Evolutionary conservation across 192 early-diverging fungal genomes (phyloP).

Genomic region (Paraglomus occultum): DNA sequence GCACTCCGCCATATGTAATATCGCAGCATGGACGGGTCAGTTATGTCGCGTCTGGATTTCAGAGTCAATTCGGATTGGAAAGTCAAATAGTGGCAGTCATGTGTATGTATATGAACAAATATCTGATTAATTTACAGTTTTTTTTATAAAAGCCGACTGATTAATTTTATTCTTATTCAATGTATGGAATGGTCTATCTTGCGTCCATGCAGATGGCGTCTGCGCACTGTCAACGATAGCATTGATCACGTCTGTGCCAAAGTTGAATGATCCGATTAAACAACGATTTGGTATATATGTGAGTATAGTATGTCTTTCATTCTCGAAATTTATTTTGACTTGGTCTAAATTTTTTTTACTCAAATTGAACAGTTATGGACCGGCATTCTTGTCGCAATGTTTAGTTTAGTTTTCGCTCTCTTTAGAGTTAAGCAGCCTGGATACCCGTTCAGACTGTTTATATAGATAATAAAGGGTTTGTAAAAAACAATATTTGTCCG

Average conservation of each 20-base stretch:
- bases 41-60: conserved; percentile 65
- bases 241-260: conserved; percentile 52
- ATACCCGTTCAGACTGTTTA: conserved; percentile 66
- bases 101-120: conserved; percentile 50
- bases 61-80: conserved; percentile 68
- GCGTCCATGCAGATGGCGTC: conserved; percentile 52
- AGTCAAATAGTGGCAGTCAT: conserved; percentile 68
- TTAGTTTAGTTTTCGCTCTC: conserved; percentile 59
- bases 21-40: conserved; percentile 50
- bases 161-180: background rate
- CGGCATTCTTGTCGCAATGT: conserved; percentile 63
- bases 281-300: conserved; percentile 59
- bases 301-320: conserved; percentile 2
- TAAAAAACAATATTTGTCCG: no score
- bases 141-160: background rate
- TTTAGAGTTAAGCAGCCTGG: conserved; percentile 70
- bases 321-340: background rate
- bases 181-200: conserved; percentile 8
- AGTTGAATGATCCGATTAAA: conserved; percentile 47
- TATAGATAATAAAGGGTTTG: conserved; percentile 27
- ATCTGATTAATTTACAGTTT: background rate
- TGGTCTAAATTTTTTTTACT: background rate
- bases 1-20: conserved; percentile 64
- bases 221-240: conserved; percentile 54
- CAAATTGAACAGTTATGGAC: conserved; percentile 40